phyloP scores from a whole-genome alignment of 805 yeast species.

The Sugiyamaella marilandica region DNA sequence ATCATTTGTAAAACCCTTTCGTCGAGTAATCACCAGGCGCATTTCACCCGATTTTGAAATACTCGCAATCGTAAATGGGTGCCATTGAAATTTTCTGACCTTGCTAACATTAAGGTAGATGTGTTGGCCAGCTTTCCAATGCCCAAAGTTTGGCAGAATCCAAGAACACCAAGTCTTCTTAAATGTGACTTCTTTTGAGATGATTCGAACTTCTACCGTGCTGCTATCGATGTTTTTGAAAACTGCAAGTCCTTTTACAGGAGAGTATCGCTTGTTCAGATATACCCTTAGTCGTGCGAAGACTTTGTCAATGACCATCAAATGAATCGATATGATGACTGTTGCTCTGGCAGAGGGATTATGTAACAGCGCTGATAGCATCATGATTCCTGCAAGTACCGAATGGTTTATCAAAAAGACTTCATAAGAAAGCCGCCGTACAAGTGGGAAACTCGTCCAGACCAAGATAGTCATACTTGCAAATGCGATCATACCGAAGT shows the following conservation, averaged over 20 bases:
- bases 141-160: constrained; percentile 36
- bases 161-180: constrained; percentile 30
- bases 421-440: constrained; percentile 41
- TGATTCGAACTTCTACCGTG: constrained; percentile 39
- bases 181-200: constrained; percentile 22
- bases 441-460: constrained; percentile 35
- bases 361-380: constrained; percentile 41
- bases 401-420: constrained; percentile 43
- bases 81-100: constrained; percentile 38
- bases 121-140: constrained; percentile 49
- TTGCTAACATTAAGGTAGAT: constrained; percentile 39
- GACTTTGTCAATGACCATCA: constrained; percentile 41
- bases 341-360: constrained; percentile 34
- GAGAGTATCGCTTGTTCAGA: constrained; percentile 35
- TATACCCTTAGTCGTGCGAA: constrained; percentile 30
- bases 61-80: constrained; percentile 46
- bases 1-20: constrained; percentile 42
- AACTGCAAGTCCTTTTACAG: constrained; percentile 37
- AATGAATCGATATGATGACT: constrained; percentile 40
- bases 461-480: constrained; percentile 36
- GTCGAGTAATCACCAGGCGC: constrained; percentile 37
- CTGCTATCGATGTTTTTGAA: constrained; percentile 40
- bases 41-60: constrained; percentile 38
- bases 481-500: constrained; percentile 47
- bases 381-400: constrained; percentile 39